phyloP scores from a whole-genome alignment of 75 land plant species.

The Pinus taeda region DNA sequence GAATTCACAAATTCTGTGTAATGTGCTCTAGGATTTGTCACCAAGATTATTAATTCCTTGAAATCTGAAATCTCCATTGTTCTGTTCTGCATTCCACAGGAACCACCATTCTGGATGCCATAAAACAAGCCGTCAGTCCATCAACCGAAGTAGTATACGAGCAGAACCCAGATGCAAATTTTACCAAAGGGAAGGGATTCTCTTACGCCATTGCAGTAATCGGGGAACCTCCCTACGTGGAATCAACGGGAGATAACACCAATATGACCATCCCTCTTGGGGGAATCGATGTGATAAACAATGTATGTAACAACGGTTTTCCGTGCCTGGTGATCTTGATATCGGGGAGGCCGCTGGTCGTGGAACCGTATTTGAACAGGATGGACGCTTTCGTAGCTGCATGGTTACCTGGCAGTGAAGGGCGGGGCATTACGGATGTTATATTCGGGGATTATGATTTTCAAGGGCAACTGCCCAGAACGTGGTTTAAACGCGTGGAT shows the following conservation, averaged over 20 bases:
- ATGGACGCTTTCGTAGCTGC: conserved; percentile 65
- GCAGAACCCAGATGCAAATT: conserved; percentile 37
- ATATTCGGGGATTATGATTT: conserved; percentile 46
- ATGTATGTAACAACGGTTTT: conserved; percentile 48
- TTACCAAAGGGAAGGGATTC: conserved; percentile 29
- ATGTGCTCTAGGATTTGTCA: too few relatives aligned
- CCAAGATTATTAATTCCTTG: too few relatives aligned
- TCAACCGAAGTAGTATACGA: conserved; percentile 65
- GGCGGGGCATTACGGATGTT: conserved; percentile 39
- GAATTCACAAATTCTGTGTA: too few relatives aligned
- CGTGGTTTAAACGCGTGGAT: conserved; percentile 46
- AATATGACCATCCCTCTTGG: conserved; percentile 67
- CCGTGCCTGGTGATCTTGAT: conserved; percentile 68
- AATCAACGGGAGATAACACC: conserved; percentile 60
- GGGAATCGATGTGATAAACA: conserved; percentile 45
- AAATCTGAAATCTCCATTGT: too few relatives aligned
- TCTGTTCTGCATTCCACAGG: conserved; percentile 35
- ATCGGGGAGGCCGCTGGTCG: conserved; percentile 82
- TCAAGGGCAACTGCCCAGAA: conserved; percentile 31
- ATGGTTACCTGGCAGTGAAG: conserved; percentile 43
- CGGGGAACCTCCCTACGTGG: conserved; percentile 81
- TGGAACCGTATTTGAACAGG: conserved; percentile 56
- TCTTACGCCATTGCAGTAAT: conserved; percentile 74
- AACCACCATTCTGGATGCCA: conserved; percentile 70
- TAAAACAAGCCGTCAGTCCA: conserved; percentile 51